These are phyloP conservation scores for Trapa incisa DNA, from an alignment of 345 rosid species.

Conservation along the genomic window DNA sequence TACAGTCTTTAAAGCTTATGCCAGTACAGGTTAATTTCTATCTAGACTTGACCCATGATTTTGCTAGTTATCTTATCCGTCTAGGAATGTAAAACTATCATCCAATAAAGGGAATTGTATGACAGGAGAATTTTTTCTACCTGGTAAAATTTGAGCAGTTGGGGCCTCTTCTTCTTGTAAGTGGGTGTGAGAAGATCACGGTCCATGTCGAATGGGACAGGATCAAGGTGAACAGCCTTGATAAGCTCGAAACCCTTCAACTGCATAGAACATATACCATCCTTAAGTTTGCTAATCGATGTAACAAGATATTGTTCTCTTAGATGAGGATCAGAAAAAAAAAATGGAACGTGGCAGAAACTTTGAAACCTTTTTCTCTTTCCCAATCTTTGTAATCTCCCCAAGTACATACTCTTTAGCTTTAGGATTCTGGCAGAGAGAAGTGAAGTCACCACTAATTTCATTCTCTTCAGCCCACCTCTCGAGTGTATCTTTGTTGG, in stretches of 20 bases:
- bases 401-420: conserved; percentile 56
- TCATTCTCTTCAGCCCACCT: conserved; percentile 65
- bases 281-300: not conserved
- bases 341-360: not conserved
- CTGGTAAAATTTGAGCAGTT: conserved; percentile 74
- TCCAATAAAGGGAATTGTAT: no score
- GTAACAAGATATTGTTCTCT: not conserved
- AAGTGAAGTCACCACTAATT: conserved; percentile 47
- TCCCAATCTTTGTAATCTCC: conserved; percentile 59
- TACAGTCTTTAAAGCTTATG: no score
- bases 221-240: conserved; percentile 70
- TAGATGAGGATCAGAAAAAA: not conserved
- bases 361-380: conserved; percentile 55
- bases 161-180: conserved; percentile 91
- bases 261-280: conserved; percentile 23
- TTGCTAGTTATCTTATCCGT: no score
- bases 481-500: conserved; percentile 64
- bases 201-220: conserved; percentile 76
- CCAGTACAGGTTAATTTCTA: no score
- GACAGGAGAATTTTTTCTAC: conserved; percentile 13
- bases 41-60: no score
- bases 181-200: conserved; percentile 90
- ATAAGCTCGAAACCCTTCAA: conserved; percentile 82
- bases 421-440: conserved; percentile 53
- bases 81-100: no score